phyloP scores from a whole-genome alignment of 1,284 basidiomycete species.

The Filobasidium uniguttulatum region DNA sequence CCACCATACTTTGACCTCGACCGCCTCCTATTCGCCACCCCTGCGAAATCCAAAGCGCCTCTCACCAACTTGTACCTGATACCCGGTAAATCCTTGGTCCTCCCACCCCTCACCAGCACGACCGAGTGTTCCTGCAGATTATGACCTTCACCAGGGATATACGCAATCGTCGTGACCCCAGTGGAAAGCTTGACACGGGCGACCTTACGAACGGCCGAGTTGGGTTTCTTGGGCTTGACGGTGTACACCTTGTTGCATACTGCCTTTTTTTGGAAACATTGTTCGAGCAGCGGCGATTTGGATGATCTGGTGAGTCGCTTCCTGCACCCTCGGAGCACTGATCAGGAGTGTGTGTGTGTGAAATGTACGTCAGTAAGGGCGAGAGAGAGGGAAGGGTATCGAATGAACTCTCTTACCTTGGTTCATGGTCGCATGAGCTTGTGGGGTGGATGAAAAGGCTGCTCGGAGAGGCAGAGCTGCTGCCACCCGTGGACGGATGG shows the following conservation, averaged over 20 bases:
- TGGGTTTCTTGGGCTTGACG: slow-evolving; percentile 91
- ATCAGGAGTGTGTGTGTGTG: slow-evolving; percentile 32
- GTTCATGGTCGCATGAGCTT: slow-evolving; percentile 56
- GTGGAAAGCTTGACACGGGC: slow-evolving; percentile 84
- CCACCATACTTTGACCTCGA: slow-evolving; percentile 89
- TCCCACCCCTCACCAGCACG: slow-evolving; percentile 81
- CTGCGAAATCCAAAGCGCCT: slow-evolving; percentile 81
- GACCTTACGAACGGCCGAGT: slow-evolving; percentile 95
- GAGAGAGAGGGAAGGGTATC: slow-evolving; percentile 5
- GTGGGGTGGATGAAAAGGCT: slow-evolving; percentile 53
- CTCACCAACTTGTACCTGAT: slow-evolving; percentile 90
- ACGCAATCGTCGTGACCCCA: slow-evolving; percentile 80
- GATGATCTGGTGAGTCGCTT: slow-evolving; percentile 44
- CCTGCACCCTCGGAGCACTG: slow-evolving; percentile 39
- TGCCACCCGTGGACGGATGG: too few relatives aligned
- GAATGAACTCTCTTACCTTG: slow-evolving; percentile 40
- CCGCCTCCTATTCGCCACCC: slow-evolving; percentile 69
- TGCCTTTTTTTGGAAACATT: slow-evolving; percentile 72
- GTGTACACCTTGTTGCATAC: slow-evolving; percentile 75
- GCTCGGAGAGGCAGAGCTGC: too few relatives aligned
- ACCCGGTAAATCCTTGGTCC: slow-evolving; percentile 94
- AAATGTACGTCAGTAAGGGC: not conserved
- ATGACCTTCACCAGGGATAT: slow-evolving; percentile 95
- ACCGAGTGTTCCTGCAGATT: slow-evolving; percentile 97
- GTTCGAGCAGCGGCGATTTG: slow-evolving; percentile 62